phyloP scores from a whole-genome alignment of 495 filamentous ascomycete species.

The Aspergillus steynii region DNA sequence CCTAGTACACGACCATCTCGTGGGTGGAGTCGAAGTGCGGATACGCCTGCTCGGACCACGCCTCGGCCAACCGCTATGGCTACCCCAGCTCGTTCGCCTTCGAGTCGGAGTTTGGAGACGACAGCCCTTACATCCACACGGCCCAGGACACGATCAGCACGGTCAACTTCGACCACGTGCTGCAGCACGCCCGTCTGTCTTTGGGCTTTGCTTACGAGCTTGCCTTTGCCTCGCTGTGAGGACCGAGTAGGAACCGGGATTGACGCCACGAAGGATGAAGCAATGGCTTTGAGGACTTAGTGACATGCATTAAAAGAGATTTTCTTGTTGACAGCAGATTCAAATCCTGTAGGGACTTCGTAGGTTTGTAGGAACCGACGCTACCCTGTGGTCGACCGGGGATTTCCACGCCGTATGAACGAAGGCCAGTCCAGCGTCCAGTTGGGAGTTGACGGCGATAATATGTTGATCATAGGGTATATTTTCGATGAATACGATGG shows the following conservation, averaged over 20 bases:
- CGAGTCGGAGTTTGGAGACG: conserved; percentile 1
- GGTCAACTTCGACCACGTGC: conserved; percentile 4
- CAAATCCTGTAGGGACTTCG: too few relatives aligned
- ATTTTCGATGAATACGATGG: too few relatives aligned
- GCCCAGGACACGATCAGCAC: conserved; percentile 3
- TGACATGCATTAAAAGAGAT: too few relatives aligned
- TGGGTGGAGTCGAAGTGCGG: conserved; percentile 1
- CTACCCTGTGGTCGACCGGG: too few relatives aligned
- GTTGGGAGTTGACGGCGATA: too few relatives aligned
- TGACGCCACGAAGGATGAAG: too few relatives aligned
- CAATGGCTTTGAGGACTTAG: too few relatives aligned
- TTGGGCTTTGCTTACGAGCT: conserved; percentile 9
- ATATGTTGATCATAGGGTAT: too few relatives aligned
- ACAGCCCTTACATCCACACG: conserved; percentile 2
- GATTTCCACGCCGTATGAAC: too few relatives aligned
- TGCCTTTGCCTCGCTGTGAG: conserved; percentile 1
- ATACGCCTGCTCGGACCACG: conserved; percentile 6
- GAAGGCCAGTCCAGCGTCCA: too few relatives aligned
- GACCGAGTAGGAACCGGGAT: neutral
- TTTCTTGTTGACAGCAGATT: too few relatives aligned
- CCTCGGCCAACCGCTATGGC: neutral
- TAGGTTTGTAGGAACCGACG: too few relatives aligned
- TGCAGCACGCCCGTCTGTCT: conserved; percentile 2
- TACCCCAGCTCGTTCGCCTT: neutral
- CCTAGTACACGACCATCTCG: neutral